Conservation (phyloP, 495 filamentous ascomycete species). For the Penicillium argentinense region DNA sequence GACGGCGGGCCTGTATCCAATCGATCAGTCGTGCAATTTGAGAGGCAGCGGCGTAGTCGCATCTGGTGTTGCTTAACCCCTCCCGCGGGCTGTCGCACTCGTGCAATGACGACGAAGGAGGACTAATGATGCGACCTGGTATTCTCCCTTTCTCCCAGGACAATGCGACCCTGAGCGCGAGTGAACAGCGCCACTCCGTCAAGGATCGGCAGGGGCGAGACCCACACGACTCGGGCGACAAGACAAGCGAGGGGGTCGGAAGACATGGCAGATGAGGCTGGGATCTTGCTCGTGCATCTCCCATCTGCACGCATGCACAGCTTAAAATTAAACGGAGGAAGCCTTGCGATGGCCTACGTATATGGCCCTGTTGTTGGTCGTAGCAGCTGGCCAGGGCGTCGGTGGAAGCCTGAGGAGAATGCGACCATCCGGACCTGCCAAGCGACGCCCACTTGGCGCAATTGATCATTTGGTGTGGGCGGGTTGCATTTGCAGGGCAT, state of each 20-base stretch:
- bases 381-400: too few relatives aligned
- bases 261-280: background rate
- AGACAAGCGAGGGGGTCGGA: background rate
- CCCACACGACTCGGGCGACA: background rate
- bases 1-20: background rate
- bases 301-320: too few relatives aligned
- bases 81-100: background rate
- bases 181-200: background rate
- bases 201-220: background rate
- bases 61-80: background rate
- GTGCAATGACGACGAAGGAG: background rate
- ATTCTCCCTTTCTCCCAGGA: conserved; percentile 4
- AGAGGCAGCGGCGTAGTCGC: background rate
- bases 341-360: too few relatives aligned
- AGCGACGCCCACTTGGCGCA: background rate
- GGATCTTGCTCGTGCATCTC: too few relatives aligned
- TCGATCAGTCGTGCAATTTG: background rate
- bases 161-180: conserved; percentile 10
- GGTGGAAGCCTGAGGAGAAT: background rate
- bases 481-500: background rate
- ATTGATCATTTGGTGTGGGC: background rate
- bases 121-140: background rate
- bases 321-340: background rate
- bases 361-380: too few relatives aligned
- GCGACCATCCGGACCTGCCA: background rate